Evolutionary conservation across 2,329 filamentous ascomycete species (phyloP).

Genomic region (Bipolaris bicolor): DNA sequence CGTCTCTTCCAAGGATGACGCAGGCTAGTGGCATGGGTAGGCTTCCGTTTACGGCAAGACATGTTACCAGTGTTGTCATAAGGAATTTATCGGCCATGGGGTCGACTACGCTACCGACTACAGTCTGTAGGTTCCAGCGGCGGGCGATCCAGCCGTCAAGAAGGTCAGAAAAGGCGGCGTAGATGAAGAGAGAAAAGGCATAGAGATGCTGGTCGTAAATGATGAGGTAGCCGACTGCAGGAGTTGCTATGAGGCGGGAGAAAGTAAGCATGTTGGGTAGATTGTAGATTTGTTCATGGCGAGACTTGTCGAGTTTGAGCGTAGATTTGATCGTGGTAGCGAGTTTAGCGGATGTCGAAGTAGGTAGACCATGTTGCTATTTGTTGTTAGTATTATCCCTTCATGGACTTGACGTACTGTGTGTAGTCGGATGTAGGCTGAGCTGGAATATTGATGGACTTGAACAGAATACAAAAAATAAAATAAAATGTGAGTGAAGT

Average conservation of each 20-base stretch:
- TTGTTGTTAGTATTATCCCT: neutral
- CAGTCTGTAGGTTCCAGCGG: conserved; percentile 84
- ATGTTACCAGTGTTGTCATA: conserved; percentile 91
- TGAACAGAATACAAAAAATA: neutral
- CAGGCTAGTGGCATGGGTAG: conserved; percentile 85
- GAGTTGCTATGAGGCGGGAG: conserved; percentile 81
- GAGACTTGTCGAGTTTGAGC: conserved; percentile 38
- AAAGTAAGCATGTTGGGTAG: conserved; percentile 93
- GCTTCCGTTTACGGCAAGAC: conserved; percentile 79
- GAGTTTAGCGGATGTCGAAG: conserved; percentile 29
- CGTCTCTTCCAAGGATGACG: conserved; percentile 90
- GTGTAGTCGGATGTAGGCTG: neutral
- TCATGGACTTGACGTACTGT: neutral
- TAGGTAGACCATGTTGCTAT: neutral
- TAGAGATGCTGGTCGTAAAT: conserved; percentile 79
- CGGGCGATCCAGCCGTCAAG: conserved; percentile 95
- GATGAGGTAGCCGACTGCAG: conserved; percentile 85
- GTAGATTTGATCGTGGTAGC: conserved; percentile 39
- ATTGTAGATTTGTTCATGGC: conserved; percentile 89
- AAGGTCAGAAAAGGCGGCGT: conserved; percentile 89
- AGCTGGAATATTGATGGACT: neutral
- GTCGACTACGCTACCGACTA: conserved; percentile 85
- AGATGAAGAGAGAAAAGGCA: conserved; percentile 86
- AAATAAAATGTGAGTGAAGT: neutral
- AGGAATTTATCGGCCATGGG: conserved; percentile 96